phyloP scores from a whole-genome alignment of 495 filamentous ascomycete genomes.

The Hapsidospora chrysogenum region DNA sequence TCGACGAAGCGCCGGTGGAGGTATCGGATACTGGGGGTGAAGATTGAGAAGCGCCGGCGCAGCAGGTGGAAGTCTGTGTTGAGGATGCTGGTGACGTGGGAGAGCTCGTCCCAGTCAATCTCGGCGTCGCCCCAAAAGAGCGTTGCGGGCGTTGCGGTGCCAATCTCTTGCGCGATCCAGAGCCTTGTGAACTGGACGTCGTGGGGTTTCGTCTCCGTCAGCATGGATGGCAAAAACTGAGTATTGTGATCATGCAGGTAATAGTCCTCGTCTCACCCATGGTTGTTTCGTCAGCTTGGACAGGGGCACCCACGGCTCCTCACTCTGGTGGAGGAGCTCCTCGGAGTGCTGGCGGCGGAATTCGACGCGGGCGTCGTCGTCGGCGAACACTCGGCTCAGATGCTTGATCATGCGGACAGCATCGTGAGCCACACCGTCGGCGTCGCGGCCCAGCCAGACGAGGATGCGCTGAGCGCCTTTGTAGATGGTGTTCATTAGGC shows the following conservation, averaged over 20 bases:
- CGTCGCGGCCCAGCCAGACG: constrained; percentile 14
- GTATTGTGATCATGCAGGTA: not conserved
- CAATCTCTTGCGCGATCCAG: constrained; percentile 13
- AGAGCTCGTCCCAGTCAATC: constrained; percentile 7
- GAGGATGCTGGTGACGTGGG: constrained; percentile 3
- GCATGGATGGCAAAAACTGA: not conserved
- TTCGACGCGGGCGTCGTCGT: not conserved
- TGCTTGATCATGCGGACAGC: not conserved
- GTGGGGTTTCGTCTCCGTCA: not conserved
- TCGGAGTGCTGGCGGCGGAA: not conserved
- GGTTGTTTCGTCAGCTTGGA: constrained; percentile 3
- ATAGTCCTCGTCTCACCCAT: not conserved
- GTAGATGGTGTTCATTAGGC: constrained; percentile 16
- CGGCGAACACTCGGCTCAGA: not conserved
- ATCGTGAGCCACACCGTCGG: not conserved
- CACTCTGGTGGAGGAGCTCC: not conserved
- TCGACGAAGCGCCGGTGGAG: constrained; percentile 10
- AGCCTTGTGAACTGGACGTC: constrained; percentile 5
- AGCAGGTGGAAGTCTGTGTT: constrained; percentile 10
- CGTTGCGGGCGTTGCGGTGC: constrained; percentile 6
- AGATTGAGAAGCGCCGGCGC: constrained; percentile 7
- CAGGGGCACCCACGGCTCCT: not conserved
- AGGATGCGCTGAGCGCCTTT: constrained; percentile 10
- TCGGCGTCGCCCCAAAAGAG: constrained; percentile 8
- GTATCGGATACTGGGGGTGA: constrained; percentile 10